Evolutionary conservation across 129 eudicot species (phyloP).

Genomic region (Saposhnikovia divaricata): DNA sequence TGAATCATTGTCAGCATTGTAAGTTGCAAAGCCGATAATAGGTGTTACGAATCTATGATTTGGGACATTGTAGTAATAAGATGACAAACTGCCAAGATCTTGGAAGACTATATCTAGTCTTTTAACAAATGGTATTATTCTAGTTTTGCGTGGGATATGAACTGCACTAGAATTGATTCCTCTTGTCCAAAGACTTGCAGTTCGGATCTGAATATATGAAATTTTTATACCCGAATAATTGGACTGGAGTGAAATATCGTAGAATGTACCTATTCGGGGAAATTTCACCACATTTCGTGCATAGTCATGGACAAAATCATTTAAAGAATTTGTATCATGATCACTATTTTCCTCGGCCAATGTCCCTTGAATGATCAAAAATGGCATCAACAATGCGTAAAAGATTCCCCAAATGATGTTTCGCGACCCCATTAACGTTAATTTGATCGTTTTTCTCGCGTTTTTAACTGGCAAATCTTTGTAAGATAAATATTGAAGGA

Average conservation of each 20-base stretch:
- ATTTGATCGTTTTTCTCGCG: background rate
- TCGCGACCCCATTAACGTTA: slow-evolving; percentile 49
- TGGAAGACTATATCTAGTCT: slow-evolving; percentile 44
- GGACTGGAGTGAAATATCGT: slow-evolving; percentile 46
- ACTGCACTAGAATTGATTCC: slow-evolving; percentile 52
- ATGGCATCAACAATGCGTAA: slow-evolving; percentile 4
- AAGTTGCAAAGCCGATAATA: background rate
- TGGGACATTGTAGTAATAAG: slow-evolving; percentile 2
- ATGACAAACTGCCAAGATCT: slow-evolving; percentile 1
- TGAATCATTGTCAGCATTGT: background rate
- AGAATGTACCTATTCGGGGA: slow-evolving; percentile 35
- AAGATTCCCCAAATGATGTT: slow-evolving; percentile 30
- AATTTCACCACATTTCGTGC: slow-evolving; percentile 28
- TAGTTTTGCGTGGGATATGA: slow-evolving; percentile 47
- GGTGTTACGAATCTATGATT: background rate
- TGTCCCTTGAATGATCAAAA: slow-evolving; percentile 12
- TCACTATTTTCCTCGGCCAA: background rate
- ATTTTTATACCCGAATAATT: slow-evolving; percentile 53
- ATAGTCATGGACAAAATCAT: slow-evolving; percentile 38
- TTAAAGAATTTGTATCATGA: slow-evolving; percentile 26
- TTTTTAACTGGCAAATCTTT: slow-evolving; percentile 1
- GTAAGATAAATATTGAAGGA: background rate
- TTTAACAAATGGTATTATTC: slow-evolving; percentile 45
- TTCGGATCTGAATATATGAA: slow-evolving; percentile 44
- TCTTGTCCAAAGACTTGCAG: slow-evolving; percentile 38